A percentile compares a stretch with the other conserved stretches of the same genome.
Evolutionary conservation across 345 rosid genomes (phyloP).

Genomic region (Murraya koenigii): DNA sequence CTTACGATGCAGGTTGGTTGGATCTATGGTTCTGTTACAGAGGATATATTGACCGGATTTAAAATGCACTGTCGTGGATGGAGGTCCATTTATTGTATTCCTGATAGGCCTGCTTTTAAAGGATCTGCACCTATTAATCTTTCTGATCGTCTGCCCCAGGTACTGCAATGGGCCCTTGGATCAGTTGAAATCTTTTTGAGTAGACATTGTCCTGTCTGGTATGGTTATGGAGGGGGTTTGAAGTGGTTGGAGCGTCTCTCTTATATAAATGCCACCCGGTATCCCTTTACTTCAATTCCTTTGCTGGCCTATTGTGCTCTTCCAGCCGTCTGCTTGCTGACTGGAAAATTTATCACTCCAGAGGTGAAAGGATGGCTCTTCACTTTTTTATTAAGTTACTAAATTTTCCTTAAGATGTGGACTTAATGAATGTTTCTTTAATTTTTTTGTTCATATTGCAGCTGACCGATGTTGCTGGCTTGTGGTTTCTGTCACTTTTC

Average conservation of each 20-base stretch:
- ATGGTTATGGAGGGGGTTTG: constrained; percentile 69
- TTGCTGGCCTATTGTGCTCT: constrained; percentile 63
- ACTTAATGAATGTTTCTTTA: neutral
- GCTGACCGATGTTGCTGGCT: constrained; percentile 52
- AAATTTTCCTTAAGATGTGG: neutral
- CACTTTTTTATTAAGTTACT: neutral
- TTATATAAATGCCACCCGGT: constrained; percentile 56
- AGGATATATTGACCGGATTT: constrained; percentile 70
- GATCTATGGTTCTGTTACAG: constrained; percentile 71
- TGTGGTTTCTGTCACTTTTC: constrained; percentile 66
- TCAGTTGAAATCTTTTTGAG: constrained; percentile 71
- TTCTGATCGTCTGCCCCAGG: constrained; percentile 60
- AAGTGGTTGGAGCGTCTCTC: constrained; percentile 65
- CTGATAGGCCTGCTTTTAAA: constrained; percentile 59
- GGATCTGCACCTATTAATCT: constrained; percentile 64
- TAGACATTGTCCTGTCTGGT: constrained; percentile 76
- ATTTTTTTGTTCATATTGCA: constrained; percentile 23
- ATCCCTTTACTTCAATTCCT: constrained; percentile 69
- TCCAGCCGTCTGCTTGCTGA: constrained; percentile 66
- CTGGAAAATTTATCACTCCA: constrained; percentile 66
- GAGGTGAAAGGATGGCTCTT: constrained; percentile 37
- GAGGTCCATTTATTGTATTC: constrained; percentile 69
- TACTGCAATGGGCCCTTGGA: constrained; percentile 65
- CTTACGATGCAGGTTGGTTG: constrained; percentile 43
- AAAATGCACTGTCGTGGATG: constrained; percentile 82